A percentile compares a stretch with the other conserved stretches of the same genome.
These are phyloP conservation scores for Perkinsus chesapeaki DNA, from an alignment of 169 alveolate genomes.

Conservation along the genomic window DNA sequence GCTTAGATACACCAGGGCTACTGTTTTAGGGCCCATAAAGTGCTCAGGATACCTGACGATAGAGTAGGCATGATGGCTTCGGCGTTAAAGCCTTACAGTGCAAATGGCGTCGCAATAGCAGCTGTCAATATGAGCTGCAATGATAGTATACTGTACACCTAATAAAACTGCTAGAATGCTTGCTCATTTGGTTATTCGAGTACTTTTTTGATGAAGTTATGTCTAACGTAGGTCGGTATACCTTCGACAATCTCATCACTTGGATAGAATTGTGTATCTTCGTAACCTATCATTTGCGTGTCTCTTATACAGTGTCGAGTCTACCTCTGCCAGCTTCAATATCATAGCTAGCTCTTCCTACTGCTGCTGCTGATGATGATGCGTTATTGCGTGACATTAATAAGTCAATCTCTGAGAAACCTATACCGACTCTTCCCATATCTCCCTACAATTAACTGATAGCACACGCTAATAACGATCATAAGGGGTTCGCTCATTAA, in stretches of 20 bases:
- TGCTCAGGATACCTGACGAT: neutral
- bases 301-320: neutral
- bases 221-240: neutral
- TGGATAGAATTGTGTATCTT: neutral
- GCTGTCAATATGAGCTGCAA: neutral
- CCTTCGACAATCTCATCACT: neutral
- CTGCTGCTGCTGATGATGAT: neutral
- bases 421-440: too few relatives aligned
- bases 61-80: neutral
- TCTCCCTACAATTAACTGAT: too few relatives aligned
- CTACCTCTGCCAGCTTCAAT: neutral
- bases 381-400: too few relatives aligned
- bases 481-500: too few relatives aligned
- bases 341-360: neutral
- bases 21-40: neutral
- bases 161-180: neutral
- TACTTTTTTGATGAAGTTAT: neutral
- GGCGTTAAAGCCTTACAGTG: neutral
- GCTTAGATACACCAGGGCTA: neutral
- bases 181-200: too few relatives aligned
- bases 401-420: too few relatives aligned
- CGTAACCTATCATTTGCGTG: neutral
- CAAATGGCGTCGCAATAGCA: neutral
- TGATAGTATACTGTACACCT: neutral
- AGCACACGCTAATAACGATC: too few relatives aligned